phyloP scores from a whole-genome alignment of 1,284 basidiomycete species.

The Coniophora puteana region DNA sequence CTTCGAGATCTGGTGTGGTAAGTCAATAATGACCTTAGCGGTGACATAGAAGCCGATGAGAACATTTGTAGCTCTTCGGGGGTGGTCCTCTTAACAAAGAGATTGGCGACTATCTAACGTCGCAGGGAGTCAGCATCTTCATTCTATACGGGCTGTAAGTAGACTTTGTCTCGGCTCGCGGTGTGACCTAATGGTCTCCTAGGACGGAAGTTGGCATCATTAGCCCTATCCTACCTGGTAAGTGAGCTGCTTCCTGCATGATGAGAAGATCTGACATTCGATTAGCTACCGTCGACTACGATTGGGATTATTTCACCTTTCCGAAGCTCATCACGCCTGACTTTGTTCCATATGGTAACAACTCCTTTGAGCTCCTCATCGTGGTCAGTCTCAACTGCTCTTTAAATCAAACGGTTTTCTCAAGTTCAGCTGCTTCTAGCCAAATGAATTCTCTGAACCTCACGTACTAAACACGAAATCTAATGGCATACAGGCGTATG shows the following conservation, averaged over 20 bases:
- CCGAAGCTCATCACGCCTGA: slow-evolving; percentile 2
- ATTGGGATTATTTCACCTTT: slow-evolving; percentile 26
- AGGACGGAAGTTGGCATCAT: slow-evolving; percentile 18
- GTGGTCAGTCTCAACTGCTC: slow-evolving; percentile 4
- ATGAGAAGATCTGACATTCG: background rate
- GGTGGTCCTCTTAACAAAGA: slow-evolving; percentile 25
- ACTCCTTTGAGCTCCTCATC: slow-evolving; percentile 15
- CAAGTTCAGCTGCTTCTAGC: background rate
- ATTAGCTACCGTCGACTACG: slow-evolving; percentile 9
- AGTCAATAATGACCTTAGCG: too few relatives aligned
- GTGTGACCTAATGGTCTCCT: background rate
- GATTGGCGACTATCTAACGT: slow-evolving; percentile 22
- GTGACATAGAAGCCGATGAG: too few relatives aligned
- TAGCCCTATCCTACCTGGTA: slow-evolving; percentile 15
- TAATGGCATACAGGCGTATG: slow-evolving; percentile 23
- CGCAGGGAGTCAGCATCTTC: slow-evolving; percentile 19
- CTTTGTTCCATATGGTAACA: slow-evolving; percentile 12
- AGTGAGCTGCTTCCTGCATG: background rate
- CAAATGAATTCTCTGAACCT: background rate
- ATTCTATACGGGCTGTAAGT: slow-evolving; percentile 23
- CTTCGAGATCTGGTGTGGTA: too few relatives aligned
- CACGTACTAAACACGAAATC: slow-evolving; percentile 13
- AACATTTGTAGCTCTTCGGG: slow-evolving; percentile 21
- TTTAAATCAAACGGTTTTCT: too few relatives aligned
- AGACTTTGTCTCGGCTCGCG: background rate